Conservation (phyloP, 192 early-diverging fungal genomes). For the Backusella tuberculispora region DNA sequence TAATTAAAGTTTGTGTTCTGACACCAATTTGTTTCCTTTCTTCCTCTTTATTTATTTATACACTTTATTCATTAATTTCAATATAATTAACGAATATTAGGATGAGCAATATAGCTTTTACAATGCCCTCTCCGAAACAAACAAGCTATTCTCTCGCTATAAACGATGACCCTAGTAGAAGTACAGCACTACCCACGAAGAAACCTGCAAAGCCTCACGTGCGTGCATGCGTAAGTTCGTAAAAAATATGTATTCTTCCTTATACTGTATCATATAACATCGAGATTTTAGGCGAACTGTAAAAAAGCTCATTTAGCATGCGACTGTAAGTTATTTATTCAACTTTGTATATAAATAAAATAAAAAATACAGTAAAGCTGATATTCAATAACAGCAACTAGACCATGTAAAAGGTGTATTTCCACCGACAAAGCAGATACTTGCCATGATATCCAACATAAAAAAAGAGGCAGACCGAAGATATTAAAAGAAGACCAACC, state of each 20-base stretch:
- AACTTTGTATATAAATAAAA: neutral
- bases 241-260: too few relatives aligned
- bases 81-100: neutral
- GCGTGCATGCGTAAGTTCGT: constrained; percentile 71
- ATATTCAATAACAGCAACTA: neutral
- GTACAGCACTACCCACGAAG: constrained; percentile 17
- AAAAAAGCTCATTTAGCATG: constrained; percentile 86
- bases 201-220: constrained; percentile 71
- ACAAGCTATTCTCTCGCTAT: neutral
- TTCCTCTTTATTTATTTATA: neutral
- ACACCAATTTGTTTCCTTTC: neutral
- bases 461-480: constrained; percentile 80
- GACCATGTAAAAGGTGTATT: constrained; percentile 80
- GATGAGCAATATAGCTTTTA: neutral
- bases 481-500: constrained; percentile 72
- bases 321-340: constrained; percentile 62
- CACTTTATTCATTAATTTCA: neutral
- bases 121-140: neutral
- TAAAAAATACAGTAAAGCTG: neutral
- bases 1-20: constrained; percentile 18
- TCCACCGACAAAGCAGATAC: constrained; percentile 72
- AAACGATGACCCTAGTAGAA: neutral
- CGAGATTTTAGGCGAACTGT: constrained; percentile 60
- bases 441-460: constrained; percentile 88
- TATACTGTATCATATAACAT: neutral